Evolutionary conservation across 768 basidiomycete genomes (phyloP), one percentile per base, ranked within the genome.

Genomic region (Podaxis sp.): DNA sequence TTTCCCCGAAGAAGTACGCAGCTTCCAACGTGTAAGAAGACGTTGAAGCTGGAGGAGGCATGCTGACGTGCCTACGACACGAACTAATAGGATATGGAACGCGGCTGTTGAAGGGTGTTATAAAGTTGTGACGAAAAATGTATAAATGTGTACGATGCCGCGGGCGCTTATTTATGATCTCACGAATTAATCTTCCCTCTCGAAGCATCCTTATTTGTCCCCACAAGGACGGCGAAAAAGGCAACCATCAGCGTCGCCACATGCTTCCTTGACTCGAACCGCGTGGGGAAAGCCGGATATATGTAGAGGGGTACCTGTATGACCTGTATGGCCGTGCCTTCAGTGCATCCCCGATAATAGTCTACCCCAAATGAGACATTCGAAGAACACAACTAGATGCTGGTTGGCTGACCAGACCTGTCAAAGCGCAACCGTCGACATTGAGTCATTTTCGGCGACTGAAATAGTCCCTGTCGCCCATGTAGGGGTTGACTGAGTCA

Each of bases 101-200:
- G 22, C n/a, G 25, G 24, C 25, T 29, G 27, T n/a, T 37, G 17
- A 27, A 29, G 37, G 43, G 41, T 57, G 17, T 3, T 36, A 37
- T 13, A 41, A 40, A 4, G 25, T 22, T 17, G 17, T 22, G 27
- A 58, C 33, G 22, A 55, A 55, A 13, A 49, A 58, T 47, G 33
- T 37, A 37, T 36, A 46, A 17, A 17, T 46, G 19, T 13, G 29
- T 29, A 43, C 12, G 41, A 13, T 43, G 41, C 41, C 8, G 2
- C 13, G 11, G 57, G 57, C 47, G 22, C 47, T 50, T 58, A 29
- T 36, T 33, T n/a, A 46, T 6, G 43, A 58, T 58, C 57, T 49
- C 47, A 58, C 46, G 43, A n/a, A 46, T 46, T 46, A 19, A 46
- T 46, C 8, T 5, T 8, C 43, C 43, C n/a, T 46, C 43, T 19